phyloP scores from a whole-genome alignment of 176 grass and related monocot species.

The Pontederia crassipes region DNA sequence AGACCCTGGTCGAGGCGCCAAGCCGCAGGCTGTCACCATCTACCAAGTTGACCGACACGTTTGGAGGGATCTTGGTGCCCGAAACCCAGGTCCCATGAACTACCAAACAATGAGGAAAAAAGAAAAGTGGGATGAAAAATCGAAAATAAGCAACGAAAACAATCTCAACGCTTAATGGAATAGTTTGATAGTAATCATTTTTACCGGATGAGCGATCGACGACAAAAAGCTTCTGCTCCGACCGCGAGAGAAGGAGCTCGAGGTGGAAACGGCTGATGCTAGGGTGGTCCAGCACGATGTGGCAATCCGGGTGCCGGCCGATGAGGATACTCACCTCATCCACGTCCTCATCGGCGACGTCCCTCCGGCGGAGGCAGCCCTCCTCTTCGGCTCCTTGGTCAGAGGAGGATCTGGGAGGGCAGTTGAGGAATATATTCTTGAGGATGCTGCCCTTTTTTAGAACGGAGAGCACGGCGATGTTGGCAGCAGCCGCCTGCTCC shows the following conservation, averaged over 20 bases:
- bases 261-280: conserved; percentile 90
- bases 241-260: conserved; percentile 28
- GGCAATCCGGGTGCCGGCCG: conserved; percentile 75
- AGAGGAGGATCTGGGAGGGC: conserved; percentile 7
- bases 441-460: conserved; percentile 49
- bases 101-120: conserved; percentile 16
- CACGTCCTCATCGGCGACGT: conserved; percentile 4
- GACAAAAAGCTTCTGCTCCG: conserved; percentile 42
- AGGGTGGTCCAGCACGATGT: conserved; percentile 74
- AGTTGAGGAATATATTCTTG: conserved; percentile 83
- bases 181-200: background rate
- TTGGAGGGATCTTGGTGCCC: conserved; percentile 54
- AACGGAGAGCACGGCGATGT: conserved; percentile 68
- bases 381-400: background rate
- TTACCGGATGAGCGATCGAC: conserved; percentile 68
- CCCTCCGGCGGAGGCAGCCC: background rate
- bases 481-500: conserved; percentile 11
- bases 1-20: conserved; percentile 63
- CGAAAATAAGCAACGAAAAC: background rate
- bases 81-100: conserved; percentile 92
- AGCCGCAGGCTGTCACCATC: conserved; percentile 52
- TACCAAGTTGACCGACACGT: conserved; percentile 38
- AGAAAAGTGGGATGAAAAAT: background rate
- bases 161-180: background rate
- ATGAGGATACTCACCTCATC: conserved; percentile 34